These are phyloP conservation scores for Colletotrichum sp. DNA, from an alignment of 2,329 filamentous ascomycete species.

Conservation along the genomic window DNA sequence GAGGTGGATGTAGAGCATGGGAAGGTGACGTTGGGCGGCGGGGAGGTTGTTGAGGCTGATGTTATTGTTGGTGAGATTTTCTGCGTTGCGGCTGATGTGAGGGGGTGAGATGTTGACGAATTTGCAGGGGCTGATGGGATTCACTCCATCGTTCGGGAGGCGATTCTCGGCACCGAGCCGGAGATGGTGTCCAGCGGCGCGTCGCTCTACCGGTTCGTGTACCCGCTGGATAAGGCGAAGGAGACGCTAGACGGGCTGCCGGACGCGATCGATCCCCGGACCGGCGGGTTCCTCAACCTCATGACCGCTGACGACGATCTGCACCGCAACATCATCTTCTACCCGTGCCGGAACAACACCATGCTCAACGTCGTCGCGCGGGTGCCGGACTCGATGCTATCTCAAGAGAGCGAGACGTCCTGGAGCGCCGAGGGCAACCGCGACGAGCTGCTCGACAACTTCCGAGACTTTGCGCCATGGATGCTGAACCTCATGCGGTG, in stretches of 20 bases:
- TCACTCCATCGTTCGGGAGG: constrained; percentile 1
- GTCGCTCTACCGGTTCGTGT: constrained; percentile 13
- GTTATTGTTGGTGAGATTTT: background rate
- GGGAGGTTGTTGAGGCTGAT: background rate
- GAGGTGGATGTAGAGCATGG: constrained; percentile 4
- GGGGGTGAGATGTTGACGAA: too few relatives aligned
- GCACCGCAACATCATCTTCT: constrained; percentile 11
- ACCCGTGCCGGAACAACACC: constrained; percentile 1
- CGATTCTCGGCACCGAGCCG: background rate
- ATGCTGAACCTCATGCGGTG: constrained; percentile 7
- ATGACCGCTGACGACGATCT: constrained; percentile 5
- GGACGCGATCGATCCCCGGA: background rate
- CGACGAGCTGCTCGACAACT: background rate
- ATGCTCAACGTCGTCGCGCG: constrained; percentile 6
- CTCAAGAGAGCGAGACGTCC: background rate
- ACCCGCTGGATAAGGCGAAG: background rate
- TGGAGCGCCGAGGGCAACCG: constrained; percentile 2
- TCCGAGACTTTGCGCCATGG: constrained; percentile 12
- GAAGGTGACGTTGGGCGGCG: background rate
- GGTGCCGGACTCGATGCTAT: background rate
- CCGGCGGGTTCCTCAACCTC: background rate
- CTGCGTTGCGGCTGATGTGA: rapidly evolving
- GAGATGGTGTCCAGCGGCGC: background rate
- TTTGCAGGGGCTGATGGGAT: constrained; percentile 9
- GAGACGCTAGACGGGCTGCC: background rate